These are phyloP conservation scores for Chaetoscypha palmicola DNA, from an alignment of 2,329 filamentous ascomycete genomes.

Conservation along the genomic window DNA sequence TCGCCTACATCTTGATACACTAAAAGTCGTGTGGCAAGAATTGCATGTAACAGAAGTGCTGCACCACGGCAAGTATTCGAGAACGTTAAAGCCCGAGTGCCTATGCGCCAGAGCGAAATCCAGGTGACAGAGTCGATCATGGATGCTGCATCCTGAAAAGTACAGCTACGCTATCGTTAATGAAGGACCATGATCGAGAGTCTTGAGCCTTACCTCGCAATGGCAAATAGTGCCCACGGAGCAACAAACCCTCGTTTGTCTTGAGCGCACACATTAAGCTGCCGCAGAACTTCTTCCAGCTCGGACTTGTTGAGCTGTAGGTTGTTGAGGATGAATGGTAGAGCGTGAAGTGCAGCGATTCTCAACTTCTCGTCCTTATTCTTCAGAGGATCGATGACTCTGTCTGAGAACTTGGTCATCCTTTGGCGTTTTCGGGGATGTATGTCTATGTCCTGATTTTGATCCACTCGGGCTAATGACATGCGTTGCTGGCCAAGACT, in stretches of 20 bases:
- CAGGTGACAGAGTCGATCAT: constrained; percentile 45
- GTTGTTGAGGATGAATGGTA: constrained; percentile 43
- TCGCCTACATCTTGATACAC: constrained; percentile 60
- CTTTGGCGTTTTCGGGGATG: constrained; percentile 30
- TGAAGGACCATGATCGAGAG: neutral
- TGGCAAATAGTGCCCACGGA: constrained; percentile 80
- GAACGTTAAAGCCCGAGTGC: constrained; percentile 63
- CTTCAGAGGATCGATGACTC: constrained; percentile 24
- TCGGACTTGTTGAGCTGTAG: constrained; percentile 43
- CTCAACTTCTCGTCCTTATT: constrained; percentile 20
- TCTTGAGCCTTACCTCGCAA: constrained; percentile 56
- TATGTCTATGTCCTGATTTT: constrained; percentile 12
- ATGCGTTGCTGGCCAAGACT: constrained; percentile 16
- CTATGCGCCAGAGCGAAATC: constrained; percentile 69
- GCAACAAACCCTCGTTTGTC: constrained; percentile 62
- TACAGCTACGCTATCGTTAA: constrained; percentile 36
- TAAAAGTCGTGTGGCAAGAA: constrained; percentile 61
- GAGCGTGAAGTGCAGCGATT: constrained; percentile 40
- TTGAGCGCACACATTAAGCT: constrained; percentile 51
- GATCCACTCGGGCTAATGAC: constrained; percentile 3
- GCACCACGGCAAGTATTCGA: constrained; percentile 68
- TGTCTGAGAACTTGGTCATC: constrained; percentile 17
- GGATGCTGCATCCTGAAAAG: constrained; percentile 36
- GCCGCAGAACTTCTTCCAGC: constrained; percentile 48
- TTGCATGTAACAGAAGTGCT: constrained; percentile 58